Evolutionary conservation across 2,329 filamentous ascomycete genomes (phyloP).

Genomic region (Aspergillus fumigatus): DNA sequence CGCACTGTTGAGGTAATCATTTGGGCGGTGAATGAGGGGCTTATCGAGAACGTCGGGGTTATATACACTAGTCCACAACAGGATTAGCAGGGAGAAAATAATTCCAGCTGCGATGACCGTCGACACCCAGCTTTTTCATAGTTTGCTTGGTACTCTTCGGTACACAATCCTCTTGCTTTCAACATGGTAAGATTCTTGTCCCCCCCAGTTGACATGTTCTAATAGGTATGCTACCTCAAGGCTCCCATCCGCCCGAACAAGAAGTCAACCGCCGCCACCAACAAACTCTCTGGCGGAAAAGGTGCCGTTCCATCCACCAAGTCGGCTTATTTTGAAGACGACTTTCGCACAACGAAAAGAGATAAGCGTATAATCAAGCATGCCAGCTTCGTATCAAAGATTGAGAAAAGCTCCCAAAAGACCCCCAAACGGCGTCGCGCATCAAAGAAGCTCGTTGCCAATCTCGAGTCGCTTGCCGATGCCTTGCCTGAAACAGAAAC

Average conservation of each 20-base stretch:
- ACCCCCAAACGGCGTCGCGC: slow-evolving; percentile 62
- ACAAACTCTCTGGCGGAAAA: slow-evolving; percentile 14
- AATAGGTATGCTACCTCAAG: slow-evolving; percentile 8
- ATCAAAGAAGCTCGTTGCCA: slow-evolving; percentile 72
- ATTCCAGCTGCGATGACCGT: neutral
- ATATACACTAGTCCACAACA: neutral
- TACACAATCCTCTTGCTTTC: neutral
- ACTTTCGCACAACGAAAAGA: slow-evolving; percentile 69
- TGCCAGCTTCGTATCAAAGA: slow-evolving; percentile 70
- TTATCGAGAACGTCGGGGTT: neutral
- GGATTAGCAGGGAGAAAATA: neutral
- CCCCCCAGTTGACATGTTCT: neutral
- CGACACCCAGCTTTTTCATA: neutral
- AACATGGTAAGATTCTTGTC: neutral
- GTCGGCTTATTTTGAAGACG: slow-evolving; percentile 24
- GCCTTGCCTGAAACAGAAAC: slow-evolving; percentile 65
- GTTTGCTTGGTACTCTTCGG: neutral
- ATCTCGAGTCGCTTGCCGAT: slow-evolving; percentile 70
- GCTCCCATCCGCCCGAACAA: slow-evolving; percentile 24
- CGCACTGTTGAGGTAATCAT: slow-evolving; percentile 3
- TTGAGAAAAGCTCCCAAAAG: slow-evolving; percentile 59
- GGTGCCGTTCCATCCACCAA: slow-evolving; percentile 16
- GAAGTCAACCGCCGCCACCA: slow-evolving; percentile 9
- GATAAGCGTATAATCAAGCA: slow-evolving; percentile 82
- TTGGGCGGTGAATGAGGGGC: slow-evolving; percentile 17